These are phyloP conservation scores for Fusarium sacchari DNA, from an alignment of 2,329 filamentous ascomycete genomes.

Conservation along the genomic window DNA sequence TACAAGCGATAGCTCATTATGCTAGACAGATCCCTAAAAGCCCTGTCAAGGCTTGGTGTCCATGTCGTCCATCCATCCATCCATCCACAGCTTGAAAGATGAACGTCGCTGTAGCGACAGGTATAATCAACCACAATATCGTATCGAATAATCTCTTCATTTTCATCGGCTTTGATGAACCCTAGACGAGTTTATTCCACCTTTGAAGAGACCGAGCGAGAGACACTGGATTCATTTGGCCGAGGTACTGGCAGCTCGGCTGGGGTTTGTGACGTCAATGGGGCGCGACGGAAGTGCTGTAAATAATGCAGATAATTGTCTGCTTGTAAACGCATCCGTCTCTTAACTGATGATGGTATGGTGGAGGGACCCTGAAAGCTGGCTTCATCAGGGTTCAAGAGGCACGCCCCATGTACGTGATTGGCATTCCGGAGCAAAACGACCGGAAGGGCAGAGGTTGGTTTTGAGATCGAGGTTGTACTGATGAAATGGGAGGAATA, in stretches of 20 bases:
- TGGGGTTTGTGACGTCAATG: constrained; percentile 25
- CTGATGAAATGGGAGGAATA: constrained; percentile 3
- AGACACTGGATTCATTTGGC: not conserved
- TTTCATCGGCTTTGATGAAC: not conserved
- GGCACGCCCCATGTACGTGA: not conserved
- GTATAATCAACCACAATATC: not conserved
- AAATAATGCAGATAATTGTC: constrained; percentile 1
- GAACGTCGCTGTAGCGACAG: not conserved
- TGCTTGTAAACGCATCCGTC: not conserved
- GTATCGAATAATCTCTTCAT: not conserved
- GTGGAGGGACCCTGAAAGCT: constrained; percentile 33
- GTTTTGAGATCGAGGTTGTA: constrained; percentile 8
- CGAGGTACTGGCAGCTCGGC: not conserved
- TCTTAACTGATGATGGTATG: not conserved
- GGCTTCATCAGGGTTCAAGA: constrained; percentile 19
- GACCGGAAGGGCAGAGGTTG: constrained; percentile 22
- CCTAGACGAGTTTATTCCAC: not conserved
- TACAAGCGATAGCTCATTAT: constrained; percentile 19
- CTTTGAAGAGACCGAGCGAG: not conserved
- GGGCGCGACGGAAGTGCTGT: not conserved
- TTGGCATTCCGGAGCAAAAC: constrained; percentile 40
- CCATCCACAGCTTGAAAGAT: not conserved
- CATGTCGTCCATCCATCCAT: not conserved
- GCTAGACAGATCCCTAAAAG: not conserved
- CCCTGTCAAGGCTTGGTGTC: constrained; percentile 6